Percentiles rank a stretch among this genome's conserved stretches.
Conservation (phyloP, 805 yeast species). For the Torulaspora microellipsoides region DNA sequence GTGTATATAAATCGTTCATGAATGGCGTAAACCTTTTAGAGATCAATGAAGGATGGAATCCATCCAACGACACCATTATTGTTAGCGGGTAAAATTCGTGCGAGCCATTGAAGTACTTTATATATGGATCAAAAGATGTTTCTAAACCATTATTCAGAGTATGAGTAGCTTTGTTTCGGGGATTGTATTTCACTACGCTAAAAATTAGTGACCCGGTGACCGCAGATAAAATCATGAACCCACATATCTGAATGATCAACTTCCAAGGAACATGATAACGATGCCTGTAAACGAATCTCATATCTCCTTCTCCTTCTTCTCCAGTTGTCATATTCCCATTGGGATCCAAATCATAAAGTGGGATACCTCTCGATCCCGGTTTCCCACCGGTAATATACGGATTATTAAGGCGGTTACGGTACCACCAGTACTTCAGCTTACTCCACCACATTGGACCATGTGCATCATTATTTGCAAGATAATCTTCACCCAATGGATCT, state of each 20-base stretch:
- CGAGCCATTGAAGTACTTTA: constrained; percentile 50
- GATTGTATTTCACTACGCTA: constrained; percentile 3
- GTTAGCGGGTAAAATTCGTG: constrained; percentile 74
- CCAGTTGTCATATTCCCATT: constrained; percentile 6
- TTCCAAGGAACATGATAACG: constrained; percentile 1
- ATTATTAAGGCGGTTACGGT: background rate
- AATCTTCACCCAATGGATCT: background rate
- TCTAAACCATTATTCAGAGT: background rate
- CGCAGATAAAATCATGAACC: constrained; percentile 1
- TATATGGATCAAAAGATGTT: constrained; percentile 19
- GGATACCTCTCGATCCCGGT: constrained; percentile 12
- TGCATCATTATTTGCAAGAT: background rate
- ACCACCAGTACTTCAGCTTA: constrained; percentile 1
- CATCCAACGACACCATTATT: constrained; percentile 74
- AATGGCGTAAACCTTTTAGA: constrained; percentile 64
- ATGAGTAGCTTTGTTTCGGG: background rate
- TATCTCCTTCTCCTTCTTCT: no score
- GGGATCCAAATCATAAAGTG: constrained; percentile 21
- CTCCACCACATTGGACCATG: background rate
- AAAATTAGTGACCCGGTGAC: constrained; percentile 2
- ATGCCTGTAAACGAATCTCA: no score
- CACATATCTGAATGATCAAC: constrained; percentile 3
- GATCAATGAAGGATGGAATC: constrained; percentile 87
- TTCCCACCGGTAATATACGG: no score
- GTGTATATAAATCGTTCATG: constrained; percentile 50